Evolutionary conservation across 176 grass and related monocot genomes (phyloP).

Genomic region (Pontederia paniculata): DNA sequence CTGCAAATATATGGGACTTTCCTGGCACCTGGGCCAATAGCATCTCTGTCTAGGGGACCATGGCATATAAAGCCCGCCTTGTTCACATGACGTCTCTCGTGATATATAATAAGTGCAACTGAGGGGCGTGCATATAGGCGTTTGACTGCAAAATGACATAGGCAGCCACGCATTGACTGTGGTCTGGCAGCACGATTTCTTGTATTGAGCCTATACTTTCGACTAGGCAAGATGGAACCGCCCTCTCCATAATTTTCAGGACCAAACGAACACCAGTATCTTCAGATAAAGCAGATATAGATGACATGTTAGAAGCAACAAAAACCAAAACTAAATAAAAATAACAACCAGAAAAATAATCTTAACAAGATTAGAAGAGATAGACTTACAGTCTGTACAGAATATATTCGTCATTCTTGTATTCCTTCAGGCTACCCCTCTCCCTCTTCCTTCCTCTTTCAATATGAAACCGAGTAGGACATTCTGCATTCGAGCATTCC

Average conservation of each 20-base stretch:
- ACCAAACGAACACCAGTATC: constrained; percentile 97
- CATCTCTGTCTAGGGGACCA: constrained; percentile 69
- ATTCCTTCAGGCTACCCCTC: constrained; percentile 45
- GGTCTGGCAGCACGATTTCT: constrained; percentile 67
- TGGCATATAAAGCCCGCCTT: constrained; percentile 73
- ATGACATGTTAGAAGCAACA: not conserved
- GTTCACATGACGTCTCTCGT: constrained; percentile 75
- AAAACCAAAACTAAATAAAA: not conserved
- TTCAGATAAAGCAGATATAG: constrained; percentile 6
- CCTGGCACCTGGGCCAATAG: constrained; percentile 65
- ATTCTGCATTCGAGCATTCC: constrained; percentile 57
- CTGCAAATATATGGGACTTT: constrained; percentile 68
- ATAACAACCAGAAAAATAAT: not conserved
- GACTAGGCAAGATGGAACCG: constrained; percentile 67
- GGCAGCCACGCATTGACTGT: constrained; percentile 92
- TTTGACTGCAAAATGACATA: constrained; percentile 82
- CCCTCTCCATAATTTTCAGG: constrained; percentile 91
- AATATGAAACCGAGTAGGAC: constrained; percentile 69
- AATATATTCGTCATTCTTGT: constrained; percentile 60
- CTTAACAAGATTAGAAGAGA: too few species aligned
- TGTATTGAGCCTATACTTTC: constrained; percentile 68
- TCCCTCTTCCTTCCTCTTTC: constrained; percentile 65
- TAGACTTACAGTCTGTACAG: constrained; percentile 56
- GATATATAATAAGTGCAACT: constrained; percentile 64
- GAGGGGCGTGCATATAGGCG: constrained; percentile 56